Base-by-base conservation (phyloP, 495 filamentous ascomycete genomes). In the Trichocladium uniseriatum region DNA sequence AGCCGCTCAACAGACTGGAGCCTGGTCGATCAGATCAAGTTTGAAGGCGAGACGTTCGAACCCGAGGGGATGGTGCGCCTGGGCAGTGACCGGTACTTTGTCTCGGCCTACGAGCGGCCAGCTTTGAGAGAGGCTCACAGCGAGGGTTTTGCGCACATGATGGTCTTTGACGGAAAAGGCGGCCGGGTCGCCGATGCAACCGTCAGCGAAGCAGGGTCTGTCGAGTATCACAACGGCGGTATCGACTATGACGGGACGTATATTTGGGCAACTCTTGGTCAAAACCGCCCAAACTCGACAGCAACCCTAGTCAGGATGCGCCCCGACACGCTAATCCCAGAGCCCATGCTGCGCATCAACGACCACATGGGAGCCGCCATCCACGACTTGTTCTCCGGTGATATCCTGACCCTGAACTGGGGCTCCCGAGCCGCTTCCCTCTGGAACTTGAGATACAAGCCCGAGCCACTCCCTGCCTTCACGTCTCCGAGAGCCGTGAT, bases 201-300 rank as follows among this genome's bases (percentile, higher is more conserved):
- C 0, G 34, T 69, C 29, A 62, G 64, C 7, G 24, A 45, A 6
- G 47, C 52, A 2, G 63, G 56, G 6, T 53, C 50, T 27, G 9
- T 24, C 6, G 40, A 59, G 45, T 68, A 68, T 40, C 66, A 69
- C 51, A 51, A 47, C 28, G 64, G 67, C 8, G 67, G 66, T 5
- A 57, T 70, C 29, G 67, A 69, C 42, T 70, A 69, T 38, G 66
- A 70, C 44, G 66, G 66, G n/a, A 57, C 54, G 7, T 67, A 63
- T 24, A 60, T 69, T 20, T 70, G 66, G 65, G 53, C 54, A 0
- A 60, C 64, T 0, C 37, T 68, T 9, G 48, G 59, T 15, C 63
- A 70, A 51, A 64, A 69, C 51, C 58, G 67, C 14, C 66, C 67
- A 5, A 63, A 67, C 45, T 59, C 58, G n/a, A 68, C 66, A 3